Evolutionary conservation across 2,329 filamentous ascomycete genomes (phyloP).

Genomic region (Triangularia verruculosa): DNA sequence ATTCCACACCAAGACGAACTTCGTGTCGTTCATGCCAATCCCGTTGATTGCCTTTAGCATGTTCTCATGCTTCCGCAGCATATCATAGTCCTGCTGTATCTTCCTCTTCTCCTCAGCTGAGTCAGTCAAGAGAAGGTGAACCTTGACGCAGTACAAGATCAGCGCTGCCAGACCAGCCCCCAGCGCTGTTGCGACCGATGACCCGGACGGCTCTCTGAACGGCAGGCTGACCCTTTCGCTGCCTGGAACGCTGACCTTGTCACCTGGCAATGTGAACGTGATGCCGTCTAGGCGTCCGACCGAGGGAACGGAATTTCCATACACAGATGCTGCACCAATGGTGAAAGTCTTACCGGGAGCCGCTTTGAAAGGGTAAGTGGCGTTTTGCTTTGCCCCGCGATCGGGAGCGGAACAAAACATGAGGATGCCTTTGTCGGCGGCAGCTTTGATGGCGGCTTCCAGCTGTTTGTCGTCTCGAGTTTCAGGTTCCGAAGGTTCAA

Average conservation of each 20-base stretch:
- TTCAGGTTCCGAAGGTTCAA: slow-evolving; percentile 23
- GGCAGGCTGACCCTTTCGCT: not conserved
- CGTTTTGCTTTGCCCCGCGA: slow-evolving; percentile 23
- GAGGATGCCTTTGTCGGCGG: slow-evolving; percentile 31
- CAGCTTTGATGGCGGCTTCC: slow-evolving; percentile 29
- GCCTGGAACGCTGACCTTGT: slow-evolving; percentile 25
- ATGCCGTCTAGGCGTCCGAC: slow-evolving; percentile 26
- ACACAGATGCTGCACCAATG: slow-evolving; percentile 30
- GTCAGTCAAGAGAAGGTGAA: slow-evolving; percentile 12
- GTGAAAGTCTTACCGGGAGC: slow-evolving; percentile 25
- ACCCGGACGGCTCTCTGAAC: slow-evolving; percentile 21
- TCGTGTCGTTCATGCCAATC: slow-evolving; percentile 16
- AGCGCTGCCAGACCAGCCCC: slow-evolving; percentile 33
- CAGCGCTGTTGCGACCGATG: slow-evolving; percentile 32
- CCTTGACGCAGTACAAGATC: slow-evolving; percentile 29
- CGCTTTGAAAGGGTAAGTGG: slow-evolving; percentile 20
- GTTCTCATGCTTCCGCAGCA: slow-evolving; percentile 23
- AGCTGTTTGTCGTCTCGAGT: slow-evolving; percentile 25
- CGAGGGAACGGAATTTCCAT: slow-evolving; percentile 23
- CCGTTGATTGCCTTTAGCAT: slow-evolving; percentile 29
- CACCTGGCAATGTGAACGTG: slow-evolving; percentile 33
- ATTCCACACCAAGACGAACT: slow-evolving; percentile 22
- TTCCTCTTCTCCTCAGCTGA: not conserved
- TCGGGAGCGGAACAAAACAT: slow-evolving; percentile 40
- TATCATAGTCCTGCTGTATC: slow-evolving; percentile 17